Evolutionary conservation across 1,284 basidiomycete genomes (phyloP).

Genomic region (Tilletia setariae): DNA sequence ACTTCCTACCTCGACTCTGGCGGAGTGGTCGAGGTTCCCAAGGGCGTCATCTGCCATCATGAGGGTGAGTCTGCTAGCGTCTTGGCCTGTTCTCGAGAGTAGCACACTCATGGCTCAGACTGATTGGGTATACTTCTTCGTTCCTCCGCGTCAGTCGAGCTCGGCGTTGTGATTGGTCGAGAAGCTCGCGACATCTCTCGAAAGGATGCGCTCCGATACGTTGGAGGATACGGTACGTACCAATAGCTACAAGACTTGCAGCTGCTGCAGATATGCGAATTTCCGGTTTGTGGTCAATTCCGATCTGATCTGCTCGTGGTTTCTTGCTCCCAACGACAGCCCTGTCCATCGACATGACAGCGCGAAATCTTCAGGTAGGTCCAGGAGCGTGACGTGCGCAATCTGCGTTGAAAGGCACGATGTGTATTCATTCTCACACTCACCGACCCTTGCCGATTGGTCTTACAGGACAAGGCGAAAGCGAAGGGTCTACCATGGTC

Average conservation of each 20-base stretch:
- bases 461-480: conserved; percentile 70
- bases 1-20: conserved; percentile 75
- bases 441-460: background rate
- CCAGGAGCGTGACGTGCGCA: no score
- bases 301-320: background rate
- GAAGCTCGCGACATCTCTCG: conserved; percentile 74
- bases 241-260: background rate
- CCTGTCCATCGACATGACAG: conserved; percentile 90
- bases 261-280: background rate
- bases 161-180: conserved; percentile 91
- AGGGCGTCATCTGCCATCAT: conserved; percentile 78
- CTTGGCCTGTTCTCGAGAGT: background rate
- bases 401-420: background rate
- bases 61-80: conserved; percentile 68
- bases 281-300: background rate
- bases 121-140: background rate
- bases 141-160: conserved; percentile 68
- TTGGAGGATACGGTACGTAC: conserved; percentile 72
- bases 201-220: conserved; percentile 69
- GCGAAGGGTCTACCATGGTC: conserved; percentile 89
- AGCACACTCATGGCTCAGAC: no score
- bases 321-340: conserved; percentile 60
- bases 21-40: conserved; percentile 79
- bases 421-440: background rate
- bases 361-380: conserved; percentile 67